Conservation (phyloP, 805 yeast genomes). For the Lipomyces japonicus region DNA sequence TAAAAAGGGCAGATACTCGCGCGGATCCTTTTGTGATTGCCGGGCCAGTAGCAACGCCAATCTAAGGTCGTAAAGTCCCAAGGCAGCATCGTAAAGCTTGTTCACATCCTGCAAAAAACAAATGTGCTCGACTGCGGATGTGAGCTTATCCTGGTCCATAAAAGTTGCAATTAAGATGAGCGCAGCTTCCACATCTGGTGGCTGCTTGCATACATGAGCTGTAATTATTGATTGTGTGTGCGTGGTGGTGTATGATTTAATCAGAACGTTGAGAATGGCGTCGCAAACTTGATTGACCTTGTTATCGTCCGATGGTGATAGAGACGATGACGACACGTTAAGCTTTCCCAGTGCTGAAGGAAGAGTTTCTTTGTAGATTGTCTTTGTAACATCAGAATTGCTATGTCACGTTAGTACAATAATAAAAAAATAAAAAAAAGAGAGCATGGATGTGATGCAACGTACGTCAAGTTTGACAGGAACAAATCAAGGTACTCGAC, state of each 20-base stretch:
- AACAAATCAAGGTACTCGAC: conserved; percentile 82
- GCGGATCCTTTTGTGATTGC: conserved; percentile 96
- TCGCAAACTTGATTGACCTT: conserved; percentile 75
- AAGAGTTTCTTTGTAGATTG: conserved; percentile 76
- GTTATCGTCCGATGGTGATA: conserved; percentile 29
- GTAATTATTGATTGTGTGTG: conserved; percentile 79
- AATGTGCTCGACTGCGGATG: conserved; percentile 64
- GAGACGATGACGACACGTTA: neutral
- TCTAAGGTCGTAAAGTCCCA: conserved; percentile 77
- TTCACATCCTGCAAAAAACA: conserved; percentile 91
- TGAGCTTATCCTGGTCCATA: conserved; percentile 10
- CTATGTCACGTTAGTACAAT: conserved; percentile 33
- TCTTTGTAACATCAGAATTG: conserved; percentile 77
- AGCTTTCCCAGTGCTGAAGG: conserved; percentile 24
- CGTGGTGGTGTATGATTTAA: conserved; percentile 47
- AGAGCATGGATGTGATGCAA: neutral
- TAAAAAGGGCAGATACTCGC: conserved; percentile 89
- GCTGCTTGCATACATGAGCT: conserved; percentile 86
- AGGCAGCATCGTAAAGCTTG: conserved; percentile 69
- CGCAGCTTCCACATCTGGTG: conserved; percentile 79
- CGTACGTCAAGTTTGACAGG: conserved; percentile 59
- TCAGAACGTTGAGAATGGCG: conserved; percentile 56
- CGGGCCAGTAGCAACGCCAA: conserved; percentile 84
- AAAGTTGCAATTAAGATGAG: conserved; percentile 48
- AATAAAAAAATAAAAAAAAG: neutral